phyloP scores from a whole-genome alignment of 1,284 basidiomycete genomes.

The Fomitopsis betulina region DNA sequence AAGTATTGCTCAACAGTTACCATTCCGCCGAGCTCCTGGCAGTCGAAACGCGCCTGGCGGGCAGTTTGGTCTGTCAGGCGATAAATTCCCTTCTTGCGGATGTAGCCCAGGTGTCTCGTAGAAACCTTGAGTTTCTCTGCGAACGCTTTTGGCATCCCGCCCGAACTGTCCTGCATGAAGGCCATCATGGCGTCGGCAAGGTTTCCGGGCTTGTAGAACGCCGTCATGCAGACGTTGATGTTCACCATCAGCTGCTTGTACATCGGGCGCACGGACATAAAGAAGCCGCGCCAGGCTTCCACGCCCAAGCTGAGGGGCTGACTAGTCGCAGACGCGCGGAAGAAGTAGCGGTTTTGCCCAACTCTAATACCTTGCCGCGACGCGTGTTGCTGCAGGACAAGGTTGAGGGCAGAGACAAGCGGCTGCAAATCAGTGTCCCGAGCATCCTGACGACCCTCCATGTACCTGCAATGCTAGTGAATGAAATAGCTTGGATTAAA shows the following conservation, averaged over 20 bases:
- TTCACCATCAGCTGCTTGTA: conserved; percentile 70
- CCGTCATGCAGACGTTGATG: conserved; percentile 69
- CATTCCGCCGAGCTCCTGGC: conserved; percentile 43
- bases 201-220: conserved; percentile 62
- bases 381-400: conserved; percentile 58
- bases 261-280: conserved; percentile 57
- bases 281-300: conserved; percentile 63
- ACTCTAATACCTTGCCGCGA: conserved; percentile 49
- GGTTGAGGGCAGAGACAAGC: conserved; percentile 57
- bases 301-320: conserved; percentile 41
- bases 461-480: conserved; percentile 37
- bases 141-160: conserved; percentile 45
- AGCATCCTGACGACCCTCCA: conserved; percentile 38
- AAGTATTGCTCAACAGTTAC: conserved; percentile 64
- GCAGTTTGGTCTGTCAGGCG: conserved; percentile 43
- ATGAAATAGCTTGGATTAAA: background rate
- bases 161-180: conserved; percentile 39
- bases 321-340: conserved; percentile 28
- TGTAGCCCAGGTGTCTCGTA: conserved; percentile 52
- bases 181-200: conserved; percentile 49
- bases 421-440: conserved; percentile 47
- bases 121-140: conserved; percentile 51
- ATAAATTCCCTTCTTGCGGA: conserved; percentile 43
- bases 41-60: conserved; percentile 42
- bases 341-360: conserved; percentile 62